Percentiles rank a stretch among this genome's conserved stretches.
Conservation (phyloP, 148 eudicot genomes). For the Fagopyrum homotropicum region DNA sequence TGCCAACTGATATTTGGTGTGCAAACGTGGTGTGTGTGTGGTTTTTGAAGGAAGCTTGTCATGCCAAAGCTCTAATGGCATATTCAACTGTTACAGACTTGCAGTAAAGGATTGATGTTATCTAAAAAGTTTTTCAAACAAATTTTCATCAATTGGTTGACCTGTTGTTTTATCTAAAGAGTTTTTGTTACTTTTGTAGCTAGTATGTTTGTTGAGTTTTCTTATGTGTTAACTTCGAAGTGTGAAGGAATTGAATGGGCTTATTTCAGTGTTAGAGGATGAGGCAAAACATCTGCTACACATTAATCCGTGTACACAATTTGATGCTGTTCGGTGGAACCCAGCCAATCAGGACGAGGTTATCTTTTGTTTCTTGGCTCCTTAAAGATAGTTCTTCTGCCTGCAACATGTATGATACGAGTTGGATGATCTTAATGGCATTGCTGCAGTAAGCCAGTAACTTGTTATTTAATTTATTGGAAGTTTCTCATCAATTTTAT, state of each 20-base stretch:
- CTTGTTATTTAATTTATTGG: neutral
- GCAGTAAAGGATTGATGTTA: neutral
- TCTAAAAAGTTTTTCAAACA: neutral
- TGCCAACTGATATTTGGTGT: neutral
- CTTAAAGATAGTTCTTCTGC: neutral
- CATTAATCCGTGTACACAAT: conserved; percentile 35
- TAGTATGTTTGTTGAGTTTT: neutral
- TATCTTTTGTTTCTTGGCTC: neutral
- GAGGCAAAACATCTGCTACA: conserved; percentile 73
- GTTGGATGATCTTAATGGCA: neutral
- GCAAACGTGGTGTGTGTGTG: neutral
- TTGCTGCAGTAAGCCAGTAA: neutral
- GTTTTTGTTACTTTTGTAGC: neutral
- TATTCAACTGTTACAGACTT: neutral
- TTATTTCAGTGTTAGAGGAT: conserved; percentile 44
- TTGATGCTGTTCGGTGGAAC: conserved; percentile 78
- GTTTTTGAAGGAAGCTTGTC: neutral
- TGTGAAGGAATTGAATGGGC: neutral
- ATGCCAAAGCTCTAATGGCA: neutral
- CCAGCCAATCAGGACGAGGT: conserved; percentile 95
- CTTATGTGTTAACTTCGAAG: neutral
- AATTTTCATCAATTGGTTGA: neutral
- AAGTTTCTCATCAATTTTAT: neutral
- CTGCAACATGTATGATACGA: neutral
- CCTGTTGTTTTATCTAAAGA: neutral